Evolutionary conservation across 768 basidiomycete species (phyloP).

Genomic region (Pleurotus salmoneostramineus): DNA sequence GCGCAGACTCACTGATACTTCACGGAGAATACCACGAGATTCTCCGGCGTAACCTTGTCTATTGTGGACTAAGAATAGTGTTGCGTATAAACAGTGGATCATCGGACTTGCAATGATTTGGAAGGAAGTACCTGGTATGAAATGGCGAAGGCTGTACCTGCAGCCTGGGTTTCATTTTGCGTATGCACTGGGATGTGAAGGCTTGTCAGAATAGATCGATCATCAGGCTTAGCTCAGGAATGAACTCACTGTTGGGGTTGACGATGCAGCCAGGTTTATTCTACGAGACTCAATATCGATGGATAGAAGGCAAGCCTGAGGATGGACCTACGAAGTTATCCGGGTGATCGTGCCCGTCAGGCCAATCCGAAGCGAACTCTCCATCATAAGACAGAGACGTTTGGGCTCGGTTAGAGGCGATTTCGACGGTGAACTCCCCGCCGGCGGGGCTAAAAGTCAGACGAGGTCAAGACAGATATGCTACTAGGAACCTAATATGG

Average conservation of each 20-base stretch:
- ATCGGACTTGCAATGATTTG: neutral
- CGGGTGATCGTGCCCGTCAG: slow-evolving; percentile 39
- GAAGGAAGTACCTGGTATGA: slow-evolving; percentile 35
- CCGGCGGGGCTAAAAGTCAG: slow-evolving; percentile 38
- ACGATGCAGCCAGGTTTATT: slow-evolving; percentile 39
- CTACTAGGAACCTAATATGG: neutral
- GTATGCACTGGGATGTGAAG: slow-evolving; percentile 38
- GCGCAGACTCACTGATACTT: slow-evolving; percentile 34
- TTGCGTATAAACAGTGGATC: neutral
- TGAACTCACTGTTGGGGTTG: slow-evolving; percentile 41
- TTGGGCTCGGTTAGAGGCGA: slow-evolving; percentile 44
- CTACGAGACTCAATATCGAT: slow-evolving; percentile 14
- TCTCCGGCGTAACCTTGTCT: slow-evolving; percentile 38
- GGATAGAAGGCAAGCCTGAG: neutral
- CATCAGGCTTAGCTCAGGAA: neutral
- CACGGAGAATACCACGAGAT: slow-evolving; percentile 50
- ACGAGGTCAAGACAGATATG: neutral
- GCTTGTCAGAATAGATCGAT: neutral
- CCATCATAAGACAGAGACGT: slow-evolving; percentile 42
- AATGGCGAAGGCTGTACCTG: slow-evolving; percentile 55
- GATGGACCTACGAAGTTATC: slow-evolving; percentile 37
- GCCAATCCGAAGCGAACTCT: slow-evolving; percentile 34
- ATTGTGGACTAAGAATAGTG: slow-evolving; percentile 37
- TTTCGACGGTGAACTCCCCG: slow-evolving; percentile 41
- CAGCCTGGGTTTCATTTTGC: slow-evolving; percentile 45